phyloP scores from a whole-genome alignment of 129 eudicot species.

The Mikania micrantha region DNA sequence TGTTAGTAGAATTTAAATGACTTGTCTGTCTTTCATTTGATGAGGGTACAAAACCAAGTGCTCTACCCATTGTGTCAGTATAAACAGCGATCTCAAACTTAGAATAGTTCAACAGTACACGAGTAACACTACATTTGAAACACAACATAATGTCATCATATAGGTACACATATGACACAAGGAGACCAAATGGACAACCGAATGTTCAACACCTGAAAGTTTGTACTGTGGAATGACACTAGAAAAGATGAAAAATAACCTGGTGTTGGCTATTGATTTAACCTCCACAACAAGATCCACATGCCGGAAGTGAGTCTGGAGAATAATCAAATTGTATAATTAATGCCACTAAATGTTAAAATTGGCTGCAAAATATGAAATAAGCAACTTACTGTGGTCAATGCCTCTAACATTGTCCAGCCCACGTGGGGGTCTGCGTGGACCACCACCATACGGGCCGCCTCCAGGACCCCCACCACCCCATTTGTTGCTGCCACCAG shows the following conservation, averaged over 20 bases:
- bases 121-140: neutral
- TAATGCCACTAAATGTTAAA: neutral
- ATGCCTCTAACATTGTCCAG: slow-evolving; percentile 69
- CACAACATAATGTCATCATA: neutral
- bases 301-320: slow-evolving; percentile 77
- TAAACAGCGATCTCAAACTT: neutral
- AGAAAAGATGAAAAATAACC: neutral
- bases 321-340: neutral
- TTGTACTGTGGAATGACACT: neutral
- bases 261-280: neutral
- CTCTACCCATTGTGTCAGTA: neutral
- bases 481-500: slow-evolving; percentile 82
- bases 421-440: slow-evolving; percentile 50
- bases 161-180: neutral
- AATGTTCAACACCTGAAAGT: slow-evolving; percentile 2
- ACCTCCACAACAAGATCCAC: slow-evolving; percentile 92
- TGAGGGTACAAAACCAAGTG: too few species aligned
- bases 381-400: slow-evolving; percentile 70
- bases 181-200: neutral
- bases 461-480: slow-evolving; percentile 89
- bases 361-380: neutral
- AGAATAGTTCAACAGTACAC: neutral
- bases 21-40: too few species aligned
- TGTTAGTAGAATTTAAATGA: too few species aligned
- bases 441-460: slow-evolving; percentile 84